Evolutionary conservation across 1,139 yeast genomes (phyloP).

Genomic region (Pichia sp.): DNA sequence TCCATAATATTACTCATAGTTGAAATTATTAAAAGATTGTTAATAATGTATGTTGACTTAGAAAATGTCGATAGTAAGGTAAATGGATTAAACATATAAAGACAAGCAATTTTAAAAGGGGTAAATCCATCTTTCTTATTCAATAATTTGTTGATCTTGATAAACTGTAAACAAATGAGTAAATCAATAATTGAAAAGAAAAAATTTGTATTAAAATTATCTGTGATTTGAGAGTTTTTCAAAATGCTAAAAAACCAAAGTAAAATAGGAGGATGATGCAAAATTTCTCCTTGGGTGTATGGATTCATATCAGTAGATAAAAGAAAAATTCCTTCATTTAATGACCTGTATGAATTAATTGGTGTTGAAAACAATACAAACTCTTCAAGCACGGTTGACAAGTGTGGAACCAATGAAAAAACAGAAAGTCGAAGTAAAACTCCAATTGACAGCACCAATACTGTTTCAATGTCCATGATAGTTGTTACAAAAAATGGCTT

Average conservation of each 20-base stretch:
- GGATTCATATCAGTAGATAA: conserved; percentile 55
- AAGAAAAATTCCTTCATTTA: conserved; percentile 77
- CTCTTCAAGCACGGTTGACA: conserved; percentile 38
- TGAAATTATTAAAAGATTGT: conserved; percentile 50
- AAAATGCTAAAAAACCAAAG: conserved; percentile 44
- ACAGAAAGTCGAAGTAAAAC: conserved; percentile 5
- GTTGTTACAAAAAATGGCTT: too few relatives aligned
- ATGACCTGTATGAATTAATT: conserved; percentile 55
- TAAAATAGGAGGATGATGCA: conserved; percentile 73
- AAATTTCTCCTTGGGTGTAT: conserved; percentile 76
- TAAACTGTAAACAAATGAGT: conserved; percentile 37
- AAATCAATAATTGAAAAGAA: conserved; percentile 40
- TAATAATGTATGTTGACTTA: conserved; percentile 59
- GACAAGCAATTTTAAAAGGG: conserved; percentile 46
- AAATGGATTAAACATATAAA: conserved; percentile 79
- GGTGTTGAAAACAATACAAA: conserved; percentile 80
- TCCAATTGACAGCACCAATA: conserved; percentile 5
- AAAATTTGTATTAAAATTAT: conserved; percentile 26
- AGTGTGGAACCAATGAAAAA: conserved; percentile 9
- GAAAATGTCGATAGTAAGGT: conserved; percentile 61
- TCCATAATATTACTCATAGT: conserved; percentile 44
- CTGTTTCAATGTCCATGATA: conserved; percentile 6
- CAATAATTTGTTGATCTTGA: conserved; percentile 33
- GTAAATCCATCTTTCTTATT: conserved; percentile 25
- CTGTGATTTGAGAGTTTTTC: conserved; percentile 13